phyloP scores from a whole-genome alignment of 768 basidiomycete genomes.

The Tephrocybe sp. region DNA sequence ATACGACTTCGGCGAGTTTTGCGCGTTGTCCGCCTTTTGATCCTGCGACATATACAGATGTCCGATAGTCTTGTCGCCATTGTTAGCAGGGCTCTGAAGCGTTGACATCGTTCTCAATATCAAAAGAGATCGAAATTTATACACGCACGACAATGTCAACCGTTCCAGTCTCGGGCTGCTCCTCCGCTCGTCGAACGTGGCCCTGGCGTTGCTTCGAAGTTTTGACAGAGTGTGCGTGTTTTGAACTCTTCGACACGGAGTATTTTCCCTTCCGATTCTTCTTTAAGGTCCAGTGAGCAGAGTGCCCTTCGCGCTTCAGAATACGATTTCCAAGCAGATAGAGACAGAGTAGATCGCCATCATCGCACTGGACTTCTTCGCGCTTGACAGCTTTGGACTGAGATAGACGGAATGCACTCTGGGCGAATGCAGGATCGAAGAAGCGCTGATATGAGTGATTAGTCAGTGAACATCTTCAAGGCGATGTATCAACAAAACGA shows the following conservation, averaged over 20 bases:
- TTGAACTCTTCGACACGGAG: slow-evolving; percentile 17
- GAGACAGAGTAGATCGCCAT: not conserved
- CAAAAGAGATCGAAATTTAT: not conserved
- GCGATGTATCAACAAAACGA: not conserved
- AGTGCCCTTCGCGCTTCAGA: not conserved
- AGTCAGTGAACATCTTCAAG: not conserved
- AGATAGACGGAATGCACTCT: not conserved
- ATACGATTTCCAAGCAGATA: not conserved
- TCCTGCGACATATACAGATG: slow-evolving; percentile 21
- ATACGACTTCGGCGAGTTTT: slow-evolving; percentile 20
- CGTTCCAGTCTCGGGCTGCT: slow-evolving; percentile 32
- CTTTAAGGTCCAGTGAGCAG: slow-evolving; percentile 16
- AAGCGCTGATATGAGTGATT: slow-evolving; percentile 6
- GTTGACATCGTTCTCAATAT: not conserved
- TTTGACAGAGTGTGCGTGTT: not conserved
- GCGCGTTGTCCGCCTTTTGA: slow-evolving; percentile 18
- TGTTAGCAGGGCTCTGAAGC: slow-evolving; percentile 10
- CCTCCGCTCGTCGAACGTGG: not conserved
- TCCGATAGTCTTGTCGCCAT: slow-evolving; percentile 14
- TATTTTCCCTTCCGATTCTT: slow-evolving; percentile 28
- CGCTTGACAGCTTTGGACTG: slow-evolving; percentile 10
- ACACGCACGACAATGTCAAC: slow-evolving; percentile 50
- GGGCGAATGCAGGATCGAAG: not conserved
- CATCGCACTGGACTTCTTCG: not conserved
- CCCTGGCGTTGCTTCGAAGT: slow-evolving; percentile 2